A percentile compares a stretch with the other conserved stretches of the same genome.
These are phyloP conservation scores for Kokia cookei DNA, from an alignment of 441 rosid species.

Conservation along the genomic window DNA sequence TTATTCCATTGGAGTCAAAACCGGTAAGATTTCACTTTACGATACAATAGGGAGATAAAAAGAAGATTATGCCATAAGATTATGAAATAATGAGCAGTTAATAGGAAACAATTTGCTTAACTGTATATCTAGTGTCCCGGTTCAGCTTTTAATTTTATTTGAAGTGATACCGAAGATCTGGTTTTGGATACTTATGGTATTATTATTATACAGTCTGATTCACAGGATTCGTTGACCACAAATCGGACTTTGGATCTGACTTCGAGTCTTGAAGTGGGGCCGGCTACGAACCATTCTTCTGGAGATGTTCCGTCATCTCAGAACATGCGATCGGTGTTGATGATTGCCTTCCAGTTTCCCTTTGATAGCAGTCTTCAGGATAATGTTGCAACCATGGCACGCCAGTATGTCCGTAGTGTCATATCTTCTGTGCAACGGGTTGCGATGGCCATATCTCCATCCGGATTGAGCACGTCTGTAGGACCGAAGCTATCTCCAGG, in stretches of 20 bases:
- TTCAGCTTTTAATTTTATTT: background rate
- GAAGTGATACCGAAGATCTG: background rate
- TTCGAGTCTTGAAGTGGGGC: conserved; percentile 89
- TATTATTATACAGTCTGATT: conserved; percentile 43
- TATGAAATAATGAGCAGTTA: background rate
- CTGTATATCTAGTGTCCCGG: background rate
- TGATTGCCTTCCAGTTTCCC: conserved; percentile 98
- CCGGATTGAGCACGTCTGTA: conserved; percentile 56
- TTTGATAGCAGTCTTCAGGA: conserved; percentile 84
- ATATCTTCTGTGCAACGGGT: conserved; percentile 96
- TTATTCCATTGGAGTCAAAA: conserved; percentile 89
- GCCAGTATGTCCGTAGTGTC: conserved; percentile 85
- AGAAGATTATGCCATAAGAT: background rate
- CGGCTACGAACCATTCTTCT: conserved; percentile 37
- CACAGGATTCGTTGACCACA: conserved; percentile 43
- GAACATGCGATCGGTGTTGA: conserved; percentile 69
- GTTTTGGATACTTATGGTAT: conserved; percentile 6
- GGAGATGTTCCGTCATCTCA: conserved; percentile 52
- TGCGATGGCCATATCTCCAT: conserved; percentile 91
- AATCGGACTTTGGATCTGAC: conserved; percentile 88
- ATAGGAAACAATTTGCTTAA: too few relatives aligned
- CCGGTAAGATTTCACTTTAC: conserved; percentile 34
- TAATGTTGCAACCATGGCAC: conserved; percentile 91
- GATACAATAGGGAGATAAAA: background rate
- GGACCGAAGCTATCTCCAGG: conserved; percentile 70